Percentiles rank a stretch among this genome's conserved stretches.
Conservation (phyloP, 2,329 filamentous ascomycete species). For the Cladophialophora bantiana region DNA sequence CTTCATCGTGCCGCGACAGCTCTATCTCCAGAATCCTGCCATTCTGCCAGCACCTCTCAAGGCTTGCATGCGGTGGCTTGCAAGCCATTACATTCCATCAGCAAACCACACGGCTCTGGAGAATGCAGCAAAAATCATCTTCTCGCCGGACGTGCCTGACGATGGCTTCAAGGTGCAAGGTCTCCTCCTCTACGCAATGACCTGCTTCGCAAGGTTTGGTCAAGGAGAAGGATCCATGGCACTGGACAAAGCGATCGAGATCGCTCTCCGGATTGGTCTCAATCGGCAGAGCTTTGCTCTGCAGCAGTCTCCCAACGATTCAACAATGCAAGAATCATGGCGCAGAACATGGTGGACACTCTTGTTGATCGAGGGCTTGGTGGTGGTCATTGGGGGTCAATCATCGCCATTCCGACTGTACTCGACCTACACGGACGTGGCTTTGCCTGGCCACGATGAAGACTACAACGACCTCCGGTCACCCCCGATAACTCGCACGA, state of each 20-base stretch:
- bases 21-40: conserved; percentile 44
- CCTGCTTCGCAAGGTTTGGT: conserved; percentile 47
- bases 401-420: conserved; percentile 57
- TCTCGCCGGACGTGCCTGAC: conserved; percentile 38
- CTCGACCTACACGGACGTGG: conserved; percentile 74
- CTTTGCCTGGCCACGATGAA: conserved; percentile 82
- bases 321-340: conserved; percentile 80
- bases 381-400: conserved; percentile 69
- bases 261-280: conserved; percentile 79
- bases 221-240: conserved; percentile 44
- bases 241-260: conserved; percentile 70
- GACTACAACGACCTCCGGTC: conserved; percentile 61
- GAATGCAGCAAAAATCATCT: conserved; percentile 41
- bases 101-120: conserved; percentile 43
- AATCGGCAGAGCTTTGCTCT: conserved; percentile 68
- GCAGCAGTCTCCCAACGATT: conserved; percentile 58
- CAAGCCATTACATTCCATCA: conserved; percentile 60
- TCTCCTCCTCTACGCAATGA: conserved; percentile 48
- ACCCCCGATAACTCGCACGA: conserved; percentile 65
- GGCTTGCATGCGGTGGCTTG: conserved; percentile 64
- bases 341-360: conserved; percentile 90
- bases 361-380: conserved; percentile 82
- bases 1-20: conserved; percentile 59
- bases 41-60: conserved; percentile 58
- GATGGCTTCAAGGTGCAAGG: conserved; percentile 49